Percentiles rank a stretch among this genome's conserved stretches.
phyloP scores from a whole-genome alignment of 495 filamentous ascomycete species.

The Xylaria acuta region DNA sequence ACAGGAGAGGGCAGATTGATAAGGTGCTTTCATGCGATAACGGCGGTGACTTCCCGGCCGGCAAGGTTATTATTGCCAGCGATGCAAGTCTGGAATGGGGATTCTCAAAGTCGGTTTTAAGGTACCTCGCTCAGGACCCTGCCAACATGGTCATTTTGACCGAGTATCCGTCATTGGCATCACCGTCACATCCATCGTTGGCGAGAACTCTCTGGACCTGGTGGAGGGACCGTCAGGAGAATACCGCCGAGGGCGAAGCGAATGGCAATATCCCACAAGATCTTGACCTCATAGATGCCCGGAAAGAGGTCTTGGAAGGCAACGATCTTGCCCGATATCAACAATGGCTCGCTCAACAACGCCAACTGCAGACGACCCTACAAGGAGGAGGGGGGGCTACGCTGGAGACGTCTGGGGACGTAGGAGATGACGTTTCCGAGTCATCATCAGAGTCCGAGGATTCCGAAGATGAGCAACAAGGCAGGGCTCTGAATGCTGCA shows the following conservation, averaged over 20 bases:
- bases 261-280: conserved; percentile 65
- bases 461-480: conserved; percentile 88
- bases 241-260: conserved; percentile 59
- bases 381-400: conserved; percentile 68
- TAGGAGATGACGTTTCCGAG: conserved; percentile 79
- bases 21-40: conserved; percentile 55
- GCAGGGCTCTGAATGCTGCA: conserved; percentile 87
- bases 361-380: conserved; percentile 77
- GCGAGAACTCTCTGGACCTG: conserved; percentile 71
- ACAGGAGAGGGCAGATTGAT: conserved; percentile 75
- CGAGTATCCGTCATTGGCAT: conserved; percentile 59
- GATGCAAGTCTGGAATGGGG: conserved; percentile 93
- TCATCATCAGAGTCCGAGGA: conserved; percentile 86
- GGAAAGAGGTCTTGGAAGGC: conserved; percentile 69
- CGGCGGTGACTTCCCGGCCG: conserved; percentile 47
- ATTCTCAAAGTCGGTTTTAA: conserved; percentile 87
- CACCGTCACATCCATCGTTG: conserved; percentile 49
- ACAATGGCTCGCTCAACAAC: conserved; percentile 82
- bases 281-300: conserved; percentile 63
- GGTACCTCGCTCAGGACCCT: conserved; percentile 71
- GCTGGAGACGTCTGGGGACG: conserved; percentile 75
- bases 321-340: conserved; percentile 83
- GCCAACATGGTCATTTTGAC: conserved; percentile 87
- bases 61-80: conserved; percentile 87
- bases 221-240: conserved; percentile 71